Conservation (phyloP, 2,329 filamentous ascomycete species). For the Coniochaeta ligniaria region DNA sequence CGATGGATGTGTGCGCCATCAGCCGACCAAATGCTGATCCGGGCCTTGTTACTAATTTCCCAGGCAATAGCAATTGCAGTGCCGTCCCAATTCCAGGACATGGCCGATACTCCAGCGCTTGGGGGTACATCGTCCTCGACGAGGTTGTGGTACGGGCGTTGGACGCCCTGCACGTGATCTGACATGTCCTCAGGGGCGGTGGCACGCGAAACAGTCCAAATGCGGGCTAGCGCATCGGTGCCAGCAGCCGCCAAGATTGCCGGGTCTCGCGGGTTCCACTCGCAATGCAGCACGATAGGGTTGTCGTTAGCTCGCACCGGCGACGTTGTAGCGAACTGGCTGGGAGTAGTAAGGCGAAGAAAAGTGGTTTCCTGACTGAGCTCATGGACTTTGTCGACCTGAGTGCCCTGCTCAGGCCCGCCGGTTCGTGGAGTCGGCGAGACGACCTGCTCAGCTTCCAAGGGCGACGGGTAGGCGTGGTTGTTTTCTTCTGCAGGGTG, state of each 20-base stretch:
- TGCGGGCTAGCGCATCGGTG: slow-evolving; percentile 62
- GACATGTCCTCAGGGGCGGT: slow-evolving; percentile 35
- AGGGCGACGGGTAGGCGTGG: slow-evolving; percentile 58
- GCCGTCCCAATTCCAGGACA: slow-evolving; percentile 55
- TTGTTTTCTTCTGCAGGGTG: slow-evolving; percentile 28
- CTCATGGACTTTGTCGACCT: slow-evolving; percentile 57
- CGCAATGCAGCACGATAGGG: slow-evolving; percentile 60
- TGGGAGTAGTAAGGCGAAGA: slow-evolving; percentile 40
- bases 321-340: slow-evolving; percentile 27
- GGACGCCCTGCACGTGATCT: slow-evolving; percentile 35
- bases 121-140: slow-evolving; percentile 46
- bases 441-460: slow-evolving; percentile 48
- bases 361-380: slow-evolving; percentile 53
- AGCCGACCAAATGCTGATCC: slow-evolving; percentile 47
- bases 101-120: slow-evolving; percentile 47
- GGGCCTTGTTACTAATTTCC: slow-evolving; percentile 44
- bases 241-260: slow-evolving; percentile 60
- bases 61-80: slow-evolving; percentile 49
- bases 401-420: slow-evolving; percentile 57
- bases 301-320: slow-evolving; percentile 35
- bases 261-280: slow-evolving; percentile 60
- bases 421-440: slow-evolving; percentile 49
- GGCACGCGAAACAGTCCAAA: slow-evolving; percentile 57
- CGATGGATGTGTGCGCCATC: slow-evolving; percentile 45
- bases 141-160: slow-evolving; percentile 37